A percentile compares a stretch with the other conserved stretches of the same genome.
Evolutionary conservation across 768 basidiomycete genomes (phyloP).

Genomic region (Fomitopsis serialis): DNA sequence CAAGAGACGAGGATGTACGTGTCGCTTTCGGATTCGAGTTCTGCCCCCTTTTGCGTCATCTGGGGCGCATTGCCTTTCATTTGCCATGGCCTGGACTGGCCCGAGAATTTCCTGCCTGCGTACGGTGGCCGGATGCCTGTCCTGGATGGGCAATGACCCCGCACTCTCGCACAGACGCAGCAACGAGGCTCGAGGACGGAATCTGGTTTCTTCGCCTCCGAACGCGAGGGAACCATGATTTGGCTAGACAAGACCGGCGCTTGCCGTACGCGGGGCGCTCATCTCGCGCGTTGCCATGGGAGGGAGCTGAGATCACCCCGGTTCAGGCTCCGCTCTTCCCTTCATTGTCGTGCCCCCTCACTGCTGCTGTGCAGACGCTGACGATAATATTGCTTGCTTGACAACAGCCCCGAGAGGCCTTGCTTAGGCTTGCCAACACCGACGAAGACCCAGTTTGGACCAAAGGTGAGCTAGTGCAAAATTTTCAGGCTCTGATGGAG

Average conservation of each 20-base stretch:
- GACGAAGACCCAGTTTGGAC: constrained; percentile 84
- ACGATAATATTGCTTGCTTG: background rate
- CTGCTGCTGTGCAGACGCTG: constrained; percentile 3
- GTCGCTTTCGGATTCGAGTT: background rate
- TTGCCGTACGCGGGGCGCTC: constrained; percentile 17
- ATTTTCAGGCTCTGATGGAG: constrained; percentile 18
- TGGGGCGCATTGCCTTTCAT: constrained; percentile 4
- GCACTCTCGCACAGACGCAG: background rate
- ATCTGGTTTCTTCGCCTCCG: background rate
- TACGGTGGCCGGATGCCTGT: no score
- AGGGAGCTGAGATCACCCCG: constrained; percentile 11
- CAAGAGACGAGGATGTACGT: constrained; percentile 93
- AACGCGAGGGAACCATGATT: background rate
- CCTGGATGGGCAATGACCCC: no score
- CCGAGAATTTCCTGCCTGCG: no score
- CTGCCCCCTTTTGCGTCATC: background rate
- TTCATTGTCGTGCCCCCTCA: constrained; percentile 9
- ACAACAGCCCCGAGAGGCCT: constrained; percentile 86
- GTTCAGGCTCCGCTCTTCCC: constrained; percentile 8
- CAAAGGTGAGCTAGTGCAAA: constrained; percentile 50
- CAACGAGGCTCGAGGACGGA: background rate
- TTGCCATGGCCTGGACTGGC: background rate
- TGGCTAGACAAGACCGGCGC: constrained; percentile 2
- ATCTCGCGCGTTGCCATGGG: constrained; percentile 17
- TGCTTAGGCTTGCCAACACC: constrained; percentile 84